These are phyloP conservation scores for Chrysoporthe puriensis DNA, from an alignment of 2,329 filamentous ascomycete species.

Conservation along the genomic window DNA sequence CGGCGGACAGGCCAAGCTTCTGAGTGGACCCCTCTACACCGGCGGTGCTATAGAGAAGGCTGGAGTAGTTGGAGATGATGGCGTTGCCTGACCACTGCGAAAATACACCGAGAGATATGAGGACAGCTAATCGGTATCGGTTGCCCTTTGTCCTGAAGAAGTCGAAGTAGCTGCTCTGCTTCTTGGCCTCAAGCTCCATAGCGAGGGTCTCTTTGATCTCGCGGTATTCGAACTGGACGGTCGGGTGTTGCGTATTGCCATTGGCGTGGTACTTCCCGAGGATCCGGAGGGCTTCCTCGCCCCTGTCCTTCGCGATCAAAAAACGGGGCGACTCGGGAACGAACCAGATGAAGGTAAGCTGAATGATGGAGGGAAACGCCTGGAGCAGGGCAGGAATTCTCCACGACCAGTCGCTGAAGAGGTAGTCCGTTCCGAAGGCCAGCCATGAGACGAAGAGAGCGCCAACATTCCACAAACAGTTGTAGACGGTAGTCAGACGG, in stretches of 20 bases:
- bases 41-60: constrained; percentile 55
- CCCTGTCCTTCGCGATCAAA: constrained; percentile 39
- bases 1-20: constrained; percentile 51
- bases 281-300: constrained; percentile 57
- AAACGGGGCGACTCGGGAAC: constrained; percentile 56
- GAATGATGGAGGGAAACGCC: constrained; percentile 50
- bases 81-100: constrained; percentile 65
- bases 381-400: constrained; percentile 54
- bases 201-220: constrained; percentile 63
- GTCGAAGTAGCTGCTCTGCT: constrained; percentile 54
- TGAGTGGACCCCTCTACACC: constrained; percentile 51
- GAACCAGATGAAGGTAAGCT: constrained; percentile 54
- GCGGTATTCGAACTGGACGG: constrained; percentile 61
- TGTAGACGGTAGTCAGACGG: constrained; percentile 57
- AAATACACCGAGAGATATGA: constrained; percentile 60
- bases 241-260: constrained; percentile 53
- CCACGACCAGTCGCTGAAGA: constrained; percentile 56
- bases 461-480: constrained; percentile 60
- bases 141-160: constrained; percentile 61
- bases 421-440: constrained; percentile 51
- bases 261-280: constrained; percentile 62
- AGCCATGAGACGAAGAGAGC: constrained; percentile 51
- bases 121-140: constrained; percentile 56
- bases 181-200: constrained; percentile 52
- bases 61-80: constrained; percentile 62